These are phyloP conservation scores for Phytophthora fragariae DNA, from an alignment of 352 stramenopile genomes.

Conservation along the genomic window DNA sequence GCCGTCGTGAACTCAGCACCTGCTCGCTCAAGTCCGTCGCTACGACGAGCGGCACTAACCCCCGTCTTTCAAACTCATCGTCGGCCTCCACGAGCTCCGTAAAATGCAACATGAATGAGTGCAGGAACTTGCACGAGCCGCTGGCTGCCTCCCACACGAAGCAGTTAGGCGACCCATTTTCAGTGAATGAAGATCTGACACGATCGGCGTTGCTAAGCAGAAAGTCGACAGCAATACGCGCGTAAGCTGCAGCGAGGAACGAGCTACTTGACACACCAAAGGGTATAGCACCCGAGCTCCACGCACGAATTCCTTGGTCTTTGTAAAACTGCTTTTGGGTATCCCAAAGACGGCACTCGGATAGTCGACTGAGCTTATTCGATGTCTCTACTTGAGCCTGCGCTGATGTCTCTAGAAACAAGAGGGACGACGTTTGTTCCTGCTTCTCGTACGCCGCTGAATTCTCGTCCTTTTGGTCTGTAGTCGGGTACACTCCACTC, in stretches of 20 bases:
- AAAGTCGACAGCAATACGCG: constrained; percentile 58
- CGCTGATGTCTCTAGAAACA: constrained; percentile 7
- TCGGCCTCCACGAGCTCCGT: constrained; percentile 44
- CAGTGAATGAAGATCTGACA: constrained; percentile 8
- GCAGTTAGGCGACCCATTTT: constrained; percentile 55
- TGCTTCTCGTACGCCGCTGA: background rate
- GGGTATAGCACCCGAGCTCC: constrained; percentile 74
- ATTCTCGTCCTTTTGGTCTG: background rate
- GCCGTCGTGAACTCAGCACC: constrained; percentile 65
- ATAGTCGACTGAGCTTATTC: constrained; percentile 41
- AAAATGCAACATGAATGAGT: constrained; percentile 78
- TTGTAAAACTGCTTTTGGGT: constrained; percentile 86
- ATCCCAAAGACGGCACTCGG: constrained; percentile 71
- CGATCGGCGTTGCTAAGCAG: constrained; percentile 39
- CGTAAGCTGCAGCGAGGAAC: constrained; percentile 75
- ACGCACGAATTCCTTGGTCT: constrained; percentile 74
- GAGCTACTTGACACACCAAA: constrained; percentile 86
- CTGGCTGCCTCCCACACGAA: constrained; percentile 87
- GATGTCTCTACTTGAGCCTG: background rate
- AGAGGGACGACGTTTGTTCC: background rate
- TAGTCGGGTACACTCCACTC: constrained; percentile 28
- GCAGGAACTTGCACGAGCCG: constrained; percentile 85
- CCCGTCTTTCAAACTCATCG: constrained; percentile 35
- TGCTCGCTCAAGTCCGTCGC: constrained; percentile 79
- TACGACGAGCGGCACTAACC: constrained; percentile 63